Evolutionary conservation across 2,329 filamentous ascomycete species (phyloP).

Genomic region (Lasiodiplodia citricola): DNA sequence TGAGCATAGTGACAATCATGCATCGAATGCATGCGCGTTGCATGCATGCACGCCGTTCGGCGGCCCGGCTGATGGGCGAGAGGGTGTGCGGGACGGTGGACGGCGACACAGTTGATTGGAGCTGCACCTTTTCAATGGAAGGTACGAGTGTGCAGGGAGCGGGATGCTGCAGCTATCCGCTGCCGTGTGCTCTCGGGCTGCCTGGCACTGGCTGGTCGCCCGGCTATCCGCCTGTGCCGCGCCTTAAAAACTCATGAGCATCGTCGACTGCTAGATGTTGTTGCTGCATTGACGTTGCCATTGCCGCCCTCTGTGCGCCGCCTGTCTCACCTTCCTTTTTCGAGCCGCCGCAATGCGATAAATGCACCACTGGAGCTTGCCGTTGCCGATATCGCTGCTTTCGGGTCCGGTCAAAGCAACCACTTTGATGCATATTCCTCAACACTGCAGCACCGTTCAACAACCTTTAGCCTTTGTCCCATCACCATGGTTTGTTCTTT

Average conservation of each 20-base stretch:
- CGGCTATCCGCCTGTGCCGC: background rate
- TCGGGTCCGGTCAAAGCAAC: background rate
- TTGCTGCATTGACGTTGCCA: conserved; percentile 6
- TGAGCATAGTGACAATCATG: conserved; percentile 6
- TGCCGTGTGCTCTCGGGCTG: conserved; percentile 3
- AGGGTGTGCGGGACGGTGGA: conserved; percentile 7
- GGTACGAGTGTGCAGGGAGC: background rate
- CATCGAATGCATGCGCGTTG: background rate
- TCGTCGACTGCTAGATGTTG: background rate
- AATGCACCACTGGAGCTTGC: background rate
- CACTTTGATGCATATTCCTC: background rate
- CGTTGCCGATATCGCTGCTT: conserved; percentile 9
- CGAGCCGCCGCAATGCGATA: background rate
- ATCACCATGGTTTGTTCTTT: no score
- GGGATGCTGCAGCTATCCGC: conserved; percentile 22
- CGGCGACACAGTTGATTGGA: background rate
- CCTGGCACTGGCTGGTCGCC: background rate
- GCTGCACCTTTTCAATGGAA: background rate
- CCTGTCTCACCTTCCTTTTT: conserved; percentile 16
- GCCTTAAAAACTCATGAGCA: background rate
- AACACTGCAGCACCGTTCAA: background rate
- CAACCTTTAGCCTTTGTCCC: background rate
- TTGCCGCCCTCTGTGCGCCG: background rate
- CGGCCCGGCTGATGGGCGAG: background rate
- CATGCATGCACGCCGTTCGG: conserved; percentile 20